These are phyloP conservation scores for Talaromyces sp. DNA, from an alignment of 2,329 filamentous ascomycete species.

Conservation along the genomic window DNA sequence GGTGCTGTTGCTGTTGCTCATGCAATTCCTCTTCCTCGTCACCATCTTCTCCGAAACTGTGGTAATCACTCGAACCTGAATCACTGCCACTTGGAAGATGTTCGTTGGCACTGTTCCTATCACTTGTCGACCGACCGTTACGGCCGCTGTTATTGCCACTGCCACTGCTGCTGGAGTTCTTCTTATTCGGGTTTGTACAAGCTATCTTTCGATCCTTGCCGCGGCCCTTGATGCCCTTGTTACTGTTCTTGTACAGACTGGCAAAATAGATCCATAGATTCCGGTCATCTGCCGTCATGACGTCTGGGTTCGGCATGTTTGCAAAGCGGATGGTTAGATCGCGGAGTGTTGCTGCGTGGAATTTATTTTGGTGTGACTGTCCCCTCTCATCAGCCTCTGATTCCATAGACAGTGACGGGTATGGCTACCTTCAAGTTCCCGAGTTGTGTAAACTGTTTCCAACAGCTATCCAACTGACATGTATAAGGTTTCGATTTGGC, in stretches of 20 bases:
- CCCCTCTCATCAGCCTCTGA: conserved; percentile 11
- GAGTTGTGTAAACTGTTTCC: conserved; percentile 82
- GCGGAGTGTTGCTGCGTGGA: conserved; percentile 72
- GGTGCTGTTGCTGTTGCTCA: conserved; percentile 8
- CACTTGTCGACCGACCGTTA: not conserved
- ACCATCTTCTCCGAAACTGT: conserved; percentile 14
- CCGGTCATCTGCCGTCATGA: conserved; percentile 65
- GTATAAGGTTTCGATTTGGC: conserved; percentile 72
- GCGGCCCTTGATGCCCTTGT: conserved; percentile 96
- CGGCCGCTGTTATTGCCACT: not conserved
- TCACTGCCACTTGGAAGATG: conserved; percentile 6
- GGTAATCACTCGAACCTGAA: conserved; percentile 10
- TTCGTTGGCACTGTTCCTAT: not conserved
- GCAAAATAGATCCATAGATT: conserved; percentile 83
- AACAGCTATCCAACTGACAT: conserved; percentile 78
- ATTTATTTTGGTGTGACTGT: conserved; percentile 89
- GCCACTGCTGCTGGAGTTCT: not conserved
- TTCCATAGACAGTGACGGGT: not conserved
- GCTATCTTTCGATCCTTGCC: conserved; percentile 68
- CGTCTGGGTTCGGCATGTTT: conserved; percentile 57
- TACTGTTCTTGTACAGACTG: conserved; percentile 91
- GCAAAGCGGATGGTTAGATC: conserved; percentile 69
- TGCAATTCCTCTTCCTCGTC: conserved; percentile 16
- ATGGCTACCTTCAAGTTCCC: conserved; percentile 78
- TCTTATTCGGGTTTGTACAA: conserved; percentile 20